Conservation (phyloP, 495 filamentous ascomycete species). For the Penicillium bovifimosum region DNA sequence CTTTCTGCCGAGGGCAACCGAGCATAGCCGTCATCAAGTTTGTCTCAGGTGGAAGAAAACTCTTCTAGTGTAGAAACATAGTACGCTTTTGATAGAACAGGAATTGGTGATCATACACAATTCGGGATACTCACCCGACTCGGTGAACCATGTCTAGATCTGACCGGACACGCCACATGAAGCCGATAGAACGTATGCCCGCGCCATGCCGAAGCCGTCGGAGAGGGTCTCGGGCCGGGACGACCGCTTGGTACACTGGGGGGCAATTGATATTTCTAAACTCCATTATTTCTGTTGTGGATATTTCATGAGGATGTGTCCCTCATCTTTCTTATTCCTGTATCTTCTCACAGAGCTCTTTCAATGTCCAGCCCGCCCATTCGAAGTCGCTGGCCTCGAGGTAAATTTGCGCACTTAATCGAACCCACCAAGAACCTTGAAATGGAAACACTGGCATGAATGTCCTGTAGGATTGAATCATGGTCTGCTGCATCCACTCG, state of each 20-base stretch:
- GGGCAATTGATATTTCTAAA: neutral
- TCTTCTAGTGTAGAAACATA: neutral
- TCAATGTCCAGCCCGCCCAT: constrained; percentile 53
- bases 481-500: constrained; percentile 50
- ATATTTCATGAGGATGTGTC: neutral
- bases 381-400: constrained; percentile 66
- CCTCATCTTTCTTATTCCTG: neutral
- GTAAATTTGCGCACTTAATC: constrained; percentile 72
- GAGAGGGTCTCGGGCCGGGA: neutral
- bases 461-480: constrained; percentile 56
- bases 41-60: neutral
- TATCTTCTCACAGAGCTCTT: constrained; percentile 45
- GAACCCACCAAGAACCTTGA: constrained; percentile 51
- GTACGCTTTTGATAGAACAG: neutral
- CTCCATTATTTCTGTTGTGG: neutral
- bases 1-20: constrained; percentile 3
- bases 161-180: neutral
- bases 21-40: constrained; percentile 8
- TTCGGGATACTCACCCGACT: no score
- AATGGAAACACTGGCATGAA: constrained; percentile 58
- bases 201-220: neutral
- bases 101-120: neutral
- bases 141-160: neutral
- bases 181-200: neutral
- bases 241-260: no score